phyloP scores from a whole-genome alignment of 2,329 filamentous ascomycete species.

The Leptographium galeiforme region DNA sequence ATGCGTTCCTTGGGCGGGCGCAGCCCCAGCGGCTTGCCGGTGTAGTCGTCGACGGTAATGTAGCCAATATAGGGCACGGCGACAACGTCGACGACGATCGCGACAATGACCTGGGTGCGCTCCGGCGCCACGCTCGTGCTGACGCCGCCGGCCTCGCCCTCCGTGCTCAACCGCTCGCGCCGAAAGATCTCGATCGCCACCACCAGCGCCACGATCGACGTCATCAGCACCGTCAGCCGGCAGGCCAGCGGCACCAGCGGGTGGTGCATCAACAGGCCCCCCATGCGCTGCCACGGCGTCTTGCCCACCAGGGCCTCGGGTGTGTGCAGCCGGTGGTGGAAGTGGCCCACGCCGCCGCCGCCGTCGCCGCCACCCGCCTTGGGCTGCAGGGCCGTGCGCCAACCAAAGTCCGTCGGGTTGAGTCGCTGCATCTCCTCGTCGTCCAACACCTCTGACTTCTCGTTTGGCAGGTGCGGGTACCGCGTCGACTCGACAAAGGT shows the following conservation, averaged over 20 bases:
- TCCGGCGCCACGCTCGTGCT: slow-evolving; percentile 31
- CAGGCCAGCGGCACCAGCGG: slow-evolving; percentile 77
- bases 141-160: slow-evolving; percentile 1
- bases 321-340: not conserved
- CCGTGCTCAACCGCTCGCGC: slow-evolving; percentile 27
- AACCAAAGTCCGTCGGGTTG: slow-evolving; percentile 33
- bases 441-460: slow-evolving; percentile 34
- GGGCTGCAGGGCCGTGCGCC: slow-evolving; percentile 15
- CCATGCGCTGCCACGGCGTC: slow-evolving; percentile 39
- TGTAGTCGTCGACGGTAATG: slow-evolving; percentile 95
- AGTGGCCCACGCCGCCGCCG: slow-evolving; percentile 21
- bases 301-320: slow-evolving; percentile 4
- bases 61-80: slow-evolving; percentile 84
- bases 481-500: slow-evolving; percentile 40
- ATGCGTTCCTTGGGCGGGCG: slow-evolving; percentile 77
- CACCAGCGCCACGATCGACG: slow-evolving; percentile 69
- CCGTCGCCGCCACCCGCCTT: slow-evolving; percentile 19
- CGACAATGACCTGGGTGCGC: slow-evolving; percentile 71
- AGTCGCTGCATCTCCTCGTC: slow-evolving; percentile 28
- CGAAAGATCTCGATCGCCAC: slow-evolving; percentile 64
- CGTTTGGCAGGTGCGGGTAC: slow-evolving; percentile 33
- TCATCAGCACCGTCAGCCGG: slow-evolving; percentile 68
- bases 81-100: slow-evolving; percentile 76
- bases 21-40: slow-evolving; percentile 79
- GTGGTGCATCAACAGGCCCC: slow-evolving; percentile 60